phyloP scores from a whole-genome alignment of 768 basidiomycete genomes.

The Collybia sordida region DNA sequence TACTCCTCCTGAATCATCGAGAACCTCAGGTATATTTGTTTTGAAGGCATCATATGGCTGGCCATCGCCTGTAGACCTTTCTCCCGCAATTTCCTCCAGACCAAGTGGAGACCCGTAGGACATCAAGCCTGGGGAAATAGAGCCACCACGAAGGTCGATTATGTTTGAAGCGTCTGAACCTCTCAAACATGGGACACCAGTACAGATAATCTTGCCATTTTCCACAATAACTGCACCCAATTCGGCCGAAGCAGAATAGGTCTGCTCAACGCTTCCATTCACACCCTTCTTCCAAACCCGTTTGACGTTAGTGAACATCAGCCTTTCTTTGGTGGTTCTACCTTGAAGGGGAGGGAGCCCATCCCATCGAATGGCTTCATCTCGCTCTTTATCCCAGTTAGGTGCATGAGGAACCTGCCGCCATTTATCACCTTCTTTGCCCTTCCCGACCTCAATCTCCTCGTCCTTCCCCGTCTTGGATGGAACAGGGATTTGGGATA shows the following conservation, averaged over 20 bases:
- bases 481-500: slow-evolving; percentile 62
- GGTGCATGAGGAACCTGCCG: slow-evolving; percentile 52
- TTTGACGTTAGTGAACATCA: slow-evolving; percentile 69
- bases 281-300: slow-evolving; percentile 39
- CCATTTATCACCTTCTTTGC: slow-evolving; percentile 43
- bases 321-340: slow-evolving; percentile 28
- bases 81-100: slow-evolving; percentile 69
- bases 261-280: slow-evolving; percentile 30
- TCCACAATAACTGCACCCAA: slow-evolving; percentile 40
- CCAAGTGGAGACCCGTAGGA: slow-evolving; percentile 71
- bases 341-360: slow-evolving; percentile 66
- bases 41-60: slow-evolving; percentile 56
- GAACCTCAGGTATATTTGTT: slow-evolving; percentile 36
- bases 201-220: slow-evolving; percentile 54
- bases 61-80: slow-evolving; percentile 68
- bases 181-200: slow-evolving; percentile 34
- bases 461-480: slow-evolving; percentile 32
- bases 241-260: slow-evolving; percentile 22
- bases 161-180: slow-evolving; percentile 19
- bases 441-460: slow-evolving; percentile 43
- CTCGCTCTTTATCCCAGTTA: slow-evolving; percentile 63
- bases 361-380: slow-evolving; percentile 58
- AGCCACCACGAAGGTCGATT: slow-evolving; percentile 71
- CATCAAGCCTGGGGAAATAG: slow-evolving; percentile 65
- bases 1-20: slow-evolving; percentile 53